Conservation (phyloP, 306 rosid species). For the cucumber (Cucumis sativus) region Cucumber_9930_V3 NC_026660.2:2860001-2860500, state of each 20-base stretch:
- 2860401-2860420: slow-evolving; percentile 22
- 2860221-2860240: slow-evolving; percentile 15
- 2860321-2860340: slow-evolving; percentile 10
- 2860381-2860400: slow-evolving; percentile 75
- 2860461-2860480: neutral
- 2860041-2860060: neutral
- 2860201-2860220: neutral
- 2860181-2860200: neutral
- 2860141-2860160: neutral
- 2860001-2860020: neutral
- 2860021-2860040: neutral
- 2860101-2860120: neutral
- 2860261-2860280: slow-evolving; percentile 20
- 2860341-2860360: slow-evolving; percentile 35
- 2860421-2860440: neutral
- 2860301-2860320: slow-evolving; percentile 53
- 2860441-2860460: neutral
- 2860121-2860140: neutral
- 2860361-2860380: slow-evolving; percentile 98
- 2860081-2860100: neutral
- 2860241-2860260: slow-evolving; percentile 76
- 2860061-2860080: neutral
- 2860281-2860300: too few species aligned
- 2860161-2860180: slow-evolving; percentile 4
- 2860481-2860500: neutral